Base-by-base conservation (phyloP, 2,329 filamentous ascomycete genomes). In the Fusarium redolens region DNA sequence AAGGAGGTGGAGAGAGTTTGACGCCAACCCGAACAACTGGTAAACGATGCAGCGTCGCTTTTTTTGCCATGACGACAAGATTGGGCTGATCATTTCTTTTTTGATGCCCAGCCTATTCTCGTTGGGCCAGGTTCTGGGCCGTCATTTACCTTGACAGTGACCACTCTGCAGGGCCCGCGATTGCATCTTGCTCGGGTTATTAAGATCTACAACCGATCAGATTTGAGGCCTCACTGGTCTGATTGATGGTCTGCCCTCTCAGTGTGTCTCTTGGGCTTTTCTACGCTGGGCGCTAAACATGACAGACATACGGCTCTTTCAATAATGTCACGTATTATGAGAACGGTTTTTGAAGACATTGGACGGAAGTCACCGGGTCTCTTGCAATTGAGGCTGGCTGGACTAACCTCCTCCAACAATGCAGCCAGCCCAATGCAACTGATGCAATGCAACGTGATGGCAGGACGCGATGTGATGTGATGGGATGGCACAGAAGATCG, bases 51-150 rank as follows among this genome's bases (percentile, higher is more conserved):
- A 41, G 22, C 17, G 15, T 67, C 52, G 62, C 54, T 54, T 48
- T n/a, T 9, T 13, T 25, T 31, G 51, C n/a, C 55, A 71, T 73
- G 70, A 73, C 70, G 70, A 73, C 70, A 54, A 37, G 30, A 47
- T 37, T 55, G 9, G 30, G 40, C 14, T 15, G 65, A 68, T 68
- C 64, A 40, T 48, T 40, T n/a, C 59, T 67, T 40, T n/a, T 28
- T 41, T 22, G 38, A 30, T 28, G 25, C 44, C 33, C 31, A 33
- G 25, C 1, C 12, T 59, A 20, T 41, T 30, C 22, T 31, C 22
- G 37, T 20, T 12, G 7, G n/a, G 40, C 30, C 40, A 25, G 30
- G 30, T 30, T 12, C 31, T 38, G 37, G 58, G 30, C 38, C 50
- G 38, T 57, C 30, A 47, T 35, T 57, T n/a, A 28, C 15, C n/a